phyloP scores from a whole-genome alignment of 495 filamentous ascomycete species.

The Daldinia vernicosa region DNA sequence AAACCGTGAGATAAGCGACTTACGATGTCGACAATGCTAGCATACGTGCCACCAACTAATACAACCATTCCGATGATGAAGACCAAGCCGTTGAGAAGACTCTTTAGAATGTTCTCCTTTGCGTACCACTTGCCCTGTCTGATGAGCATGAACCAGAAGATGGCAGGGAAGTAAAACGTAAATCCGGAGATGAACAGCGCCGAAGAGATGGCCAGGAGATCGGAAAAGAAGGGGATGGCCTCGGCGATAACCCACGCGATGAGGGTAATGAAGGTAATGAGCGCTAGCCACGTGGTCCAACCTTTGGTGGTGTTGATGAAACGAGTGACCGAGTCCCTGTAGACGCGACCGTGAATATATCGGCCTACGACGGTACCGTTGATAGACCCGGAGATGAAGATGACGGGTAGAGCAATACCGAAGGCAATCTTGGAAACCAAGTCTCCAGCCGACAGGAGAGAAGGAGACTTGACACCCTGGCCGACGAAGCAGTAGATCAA shows the following conservation, averaged over 20 bases:
- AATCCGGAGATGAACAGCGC: constrained; percentile 71
- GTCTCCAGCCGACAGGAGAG: constrained; percentile 69
- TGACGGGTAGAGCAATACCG: constrained; percentile 81
- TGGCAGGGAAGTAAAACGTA: constrained; percentile 70
- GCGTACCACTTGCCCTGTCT: constrained; percentile 60
- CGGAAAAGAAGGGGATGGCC: constrained; percentile 76
- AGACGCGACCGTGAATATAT: constrained; percentile 72
- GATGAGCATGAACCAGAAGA: constrained; percentile 73
- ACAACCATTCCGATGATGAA: constrained; percentile 65
- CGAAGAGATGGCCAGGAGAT: constrained; percentile 68
- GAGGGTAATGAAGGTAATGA: constrained; percentile 67
- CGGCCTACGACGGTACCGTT: constrained; percentile 67
- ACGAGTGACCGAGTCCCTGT: constrained; percentile 61
- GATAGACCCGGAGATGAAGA: constrained; percentile 74
- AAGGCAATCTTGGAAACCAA: constrained; percentile 76
- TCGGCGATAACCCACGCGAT: constrained; percentile 77
- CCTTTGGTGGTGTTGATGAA: constrained; percentile 69
- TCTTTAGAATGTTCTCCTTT: constrained; percentile 57
- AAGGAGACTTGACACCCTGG: constrained; percentile 71
- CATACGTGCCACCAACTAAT: constrained; percentile 67
- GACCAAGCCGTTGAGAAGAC: constrained; percentile 57
- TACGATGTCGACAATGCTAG: constrained; percentile 64
- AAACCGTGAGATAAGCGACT: constrained; percentile 39
- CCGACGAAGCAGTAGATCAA: constrained; percentile 81
- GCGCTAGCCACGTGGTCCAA: constrained; percentile 66